Evolutionary conservation across 139 green algal species (phyloP).

Genomic region (Zygnema circumcarinatum): DNA sequence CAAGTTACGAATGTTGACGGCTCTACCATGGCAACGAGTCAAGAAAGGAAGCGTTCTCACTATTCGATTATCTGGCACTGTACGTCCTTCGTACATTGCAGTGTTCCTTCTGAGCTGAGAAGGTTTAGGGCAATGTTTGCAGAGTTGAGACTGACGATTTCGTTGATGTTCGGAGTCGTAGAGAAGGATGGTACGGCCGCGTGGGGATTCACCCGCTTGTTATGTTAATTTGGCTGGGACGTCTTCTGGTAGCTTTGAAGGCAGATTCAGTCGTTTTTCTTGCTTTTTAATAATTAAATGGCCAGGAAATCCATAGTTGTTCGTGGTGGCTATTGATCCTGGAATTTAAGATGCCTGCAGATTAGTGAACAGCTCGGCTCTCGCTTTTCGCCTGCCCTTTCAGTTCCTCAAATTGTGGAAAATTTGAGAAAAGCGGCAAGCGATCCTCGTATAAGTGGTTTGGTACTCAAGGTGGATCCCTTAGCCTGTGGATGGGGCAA

Average conservation of each 20-base stretch:
- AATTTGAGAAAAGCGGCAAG: conserved; percentile 84
- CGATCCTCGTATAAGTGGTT: conserved; percentile 81
- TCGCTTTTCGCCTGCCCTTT: conserved; percentile 63
- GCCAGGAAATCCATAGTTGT: no score
- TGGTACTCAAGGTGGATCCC: conserved; percentile 86
- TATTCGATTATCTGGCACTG: conserved; percentile 71
- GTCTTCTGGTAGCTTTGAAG: no score
- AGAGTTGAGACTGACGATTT: background rate
- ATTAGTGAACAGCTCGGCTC: conserved; percentile 60
- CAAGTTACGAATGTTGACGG: conserved; percentile 64
- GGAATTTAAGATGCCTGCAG: no score
- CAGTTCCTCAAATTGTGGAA: conserved; percentile 74
- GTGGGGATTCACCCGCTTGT: no score
- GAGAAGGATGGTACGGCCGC: conserved; percentile 9
- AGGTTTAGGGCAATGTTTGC: background rate
- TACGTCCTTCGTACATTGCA: conserved; percentile 12
- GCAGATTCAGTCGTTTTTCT: no score
- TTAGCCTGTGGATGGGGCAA: conserved; percentile 74
- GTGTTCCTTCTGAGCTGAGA: conserved; percentile 42
- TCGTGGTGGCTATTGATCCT: no score
- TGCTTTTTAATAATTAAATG: no score
- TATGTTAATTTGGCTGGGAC: no score
- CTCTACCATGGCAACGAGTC: conserved; percentile 87
- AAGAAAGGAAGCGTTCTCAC: conserved; percentile 80
- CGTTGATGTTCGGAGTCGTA: background rate